Conservation (phyloP, 768 basidiomycete genomes). For the Dendrothele bispora region DNA sequence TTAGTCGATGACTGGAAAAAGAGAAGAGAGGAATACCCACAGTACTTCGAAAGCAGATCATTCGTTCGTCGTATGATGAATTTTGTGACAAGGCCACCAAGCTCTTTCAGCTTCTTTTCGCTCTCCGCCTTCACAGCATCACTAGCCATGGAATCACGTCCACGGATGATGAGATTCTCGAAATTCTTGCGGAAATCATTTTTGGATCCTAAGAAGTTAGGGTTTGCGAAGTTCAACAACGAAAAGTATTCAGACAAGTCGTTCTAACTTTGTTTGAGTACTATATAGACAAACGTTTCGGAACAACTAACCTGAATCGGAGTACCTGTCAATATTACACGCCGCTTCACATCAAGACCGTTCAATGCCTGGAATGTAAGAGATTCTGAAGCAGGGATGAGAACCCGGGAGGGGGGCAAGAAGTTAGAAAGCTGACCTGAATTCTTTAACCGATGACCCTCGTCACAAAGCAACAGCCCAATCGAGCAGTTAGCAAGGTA, state of each 20-base stretch:
- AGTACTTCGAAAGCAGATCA: conserved; percentile 90
- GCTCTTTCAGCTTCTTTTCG: conserved; percentile 89
- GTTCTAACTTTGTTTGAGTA: no score
- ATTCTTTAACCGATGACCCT: conserved; percentile 97
- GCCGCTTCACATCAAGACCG: conserved; percentile 79
- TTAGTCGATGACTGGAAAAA: conserved; percentile 10
- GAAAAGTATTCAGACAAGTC: conserved; percentile 95
- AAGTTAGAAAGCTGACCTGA: conserved; percentile 56
- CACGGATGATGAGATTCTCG: conserved; percentile 87
- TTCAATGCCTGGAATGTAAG: conserved; percentile 85
- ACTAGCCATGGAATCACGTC: conserved; percentile 85
- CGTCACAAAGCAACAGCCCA: conserved; percentile 93
- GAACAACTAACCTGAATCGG: conserved; percentile 72
- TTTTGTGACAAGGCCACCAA: conserved; percentile 83
- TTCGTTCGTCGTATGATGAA: conserved; percentile 96
- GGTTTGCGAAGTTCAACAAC: conserved; percentile 89
- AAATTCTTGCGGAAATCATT: conserved; percentile 95
- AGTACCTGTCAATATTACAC: conserved; percentile 92
- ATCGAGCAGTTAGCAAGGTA: conserved; percentile 81
- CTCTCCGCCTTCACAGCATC: conserved; percentile 75
- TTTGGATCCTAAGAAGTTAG: conserved; percentile 84
- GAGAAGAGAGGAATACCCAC: conserved; percentile 48
- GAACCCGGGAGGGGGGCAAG: neutral
- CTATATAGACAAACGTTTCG: no score
- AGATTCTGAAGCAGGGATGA: conserved; percentile 54